phyloP scores from a whole-genome alignment of 1,139 yeast genomes.

The Petasospora fabianii region DNA sequence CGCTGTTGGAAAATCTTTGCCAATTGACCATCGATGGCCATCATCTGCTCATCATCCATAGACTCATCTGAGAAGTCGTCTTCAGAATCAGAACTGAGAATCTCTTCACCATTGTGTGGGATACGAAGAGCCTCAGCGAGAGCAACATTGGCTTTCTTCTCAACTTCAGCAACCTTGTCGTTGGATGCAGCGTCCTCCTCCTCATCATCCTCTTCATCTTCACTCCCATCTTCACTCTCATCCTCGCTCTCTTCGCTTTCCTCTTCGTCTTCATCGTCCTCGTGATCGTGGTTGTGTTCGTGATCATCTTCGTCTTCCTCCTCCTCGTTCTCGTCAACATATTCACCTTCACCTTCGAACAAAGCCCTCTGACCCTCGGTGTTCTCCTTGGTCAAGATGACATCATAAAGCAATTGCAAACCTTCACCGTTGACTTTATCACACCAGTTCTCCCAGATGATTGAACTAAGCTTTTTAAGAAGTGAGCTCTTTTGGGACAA shows the following conservation, averaged over 20 bases:
- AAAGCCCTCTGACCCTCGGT: constrained; percentile 75
- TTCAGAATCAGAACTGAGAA: constrained; percentile 34
- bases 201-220: constrained; percentile 32
- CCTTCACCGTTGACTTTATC: constrained; percentile 45
- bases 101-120: constrained; percentile 42
- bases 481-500: constrained; percentile 69
- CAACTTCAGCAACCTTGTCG: constrained; percentile 50
- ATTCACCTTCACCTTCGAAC: constrained; percentile 63
- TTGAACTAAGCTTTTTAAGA: constrained; percentile 64
- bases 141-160: constrained; percentile 63
- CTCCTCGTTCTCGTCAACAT: constrained; percentile 41
- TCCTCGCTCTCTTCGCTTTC: constrained; percentile 35
- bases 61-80: constrained; percentile 65
- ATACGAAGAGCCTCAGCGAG: constrained; percentile 77
- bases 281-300: constrained; percentile 28
- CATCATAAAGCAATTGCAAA: constrained; percentile 58
- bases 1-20: constrained; percentile 83
- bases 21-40: constrained; percentile 85
- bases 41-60: constrained; percentile 97
- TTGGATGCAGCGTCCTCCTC: no score
- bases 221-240: constrained; percentile 34
- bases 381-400: constrained; percentile 72
- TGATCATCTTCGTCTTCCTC: constrained; percentile 34
- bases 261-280: constrained; percentile 26
- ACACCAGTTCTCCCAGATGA: constrained; percentile 75